Evolutionary conservation across 108 stramenopile species (phyloP), one percentile per base, ranked within the genome.

Genomic region (Discostella pseudostelligera): DNA sequence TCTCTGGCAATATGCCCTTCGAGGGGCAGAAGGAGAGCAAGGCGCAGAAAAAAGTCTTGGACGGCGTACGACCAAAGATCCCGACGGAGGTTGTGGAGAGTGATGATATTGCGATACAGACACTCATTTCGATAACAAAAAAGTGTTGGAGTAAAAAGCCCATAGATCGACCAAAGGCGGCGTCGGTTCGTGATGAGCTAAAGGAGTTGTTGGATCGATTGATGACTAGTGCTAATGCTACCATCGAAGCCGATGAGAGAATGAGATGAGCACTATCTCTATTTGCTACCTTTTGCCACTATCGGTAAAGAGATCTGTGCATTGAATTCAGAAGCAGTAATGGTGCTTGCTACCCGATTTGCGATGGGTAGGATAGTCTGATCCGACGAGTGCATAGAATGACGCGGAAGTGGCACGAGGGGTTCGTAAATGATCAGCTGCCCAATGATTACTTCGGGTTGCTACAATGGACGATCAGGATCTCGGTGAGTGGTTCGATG

Each of bases 1-100:
- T 92, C 8, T 82, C 87, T 32, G 78, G 77, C 8, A 19, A 69
- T 10, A 70, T 68, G 56, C 83, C 83, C 43, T 87, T 80, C 67
- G 70, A 82, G 49, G 56, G 56, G 14, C n/a, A 29, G 4, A 49
- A 68, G 61, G 40, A 57, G 36, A 37, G 53, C 66, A 80, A 67
- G 36, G 81, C 62, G 0, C 64, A 59, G 45, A 56, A 65, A 29
- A 67, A 57, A 56, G 56, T 73, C 20, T 76, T 57, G 39, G 28
- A 74, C 9, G 83, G 83, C 10, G 26, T 80, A 37, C 61, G 84
- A 58, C 83, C 85, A n/a, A 39, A 59, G 8, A 75, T 89, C 25
- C 79, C 79, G 5, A 64, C 76, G 3, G 66, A 80, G 16, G 59
- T 82, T 10, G 28, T 54, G 25, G 37, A 82, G 1, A 72, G 67